These are phyloP conservation scores for Postia placenta DNA, from an alignment of 768 basidiomycete genomes.

Conservation along the genomic window DNA sequence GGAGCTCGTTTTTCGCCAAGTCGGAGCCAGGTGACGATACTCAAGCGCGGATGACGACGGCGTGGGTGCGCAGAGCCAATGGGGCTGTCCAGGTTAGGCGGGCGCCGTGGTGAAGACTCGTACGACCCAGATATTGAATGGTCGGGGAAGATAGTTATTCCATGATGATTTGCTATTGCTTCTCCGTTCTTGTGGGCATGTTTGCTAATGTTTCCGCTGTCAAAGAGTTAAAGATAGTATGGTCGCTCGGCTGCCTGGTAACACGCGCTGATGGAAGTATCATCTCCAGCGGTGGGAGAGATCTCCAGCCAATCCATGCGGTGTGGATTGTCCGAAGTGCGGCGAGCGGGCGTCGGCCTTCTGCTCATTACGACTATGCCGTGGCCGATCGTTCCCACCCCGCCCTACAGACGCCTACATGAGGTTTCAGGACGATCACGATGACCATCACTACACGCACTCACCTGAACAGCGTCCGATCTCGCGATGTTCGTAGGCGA, in stretches of 20 bases:
- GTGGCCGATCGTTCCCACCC: too few species aligned
- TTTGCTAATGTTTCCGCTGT: not conserved
- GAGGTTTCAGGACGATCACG: too few species aligned
- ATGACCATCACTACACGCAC: too few species aligned
- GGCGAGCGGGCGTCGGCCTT: too few species aligned
- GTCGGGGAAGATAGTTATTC: not conserved
- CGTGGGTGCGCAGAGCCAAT: constrained; percentile 34
- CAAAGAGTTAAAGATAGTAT: not conserved
- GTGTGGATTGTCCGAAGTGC: too few species aligned
- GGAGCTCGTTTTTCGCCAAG: constrained; percentile 44
- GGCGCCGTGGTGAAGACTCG: constrained; percentile 37
- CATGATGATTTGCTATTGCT: not conserved
- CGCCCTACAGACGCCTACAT: too few species aligned
- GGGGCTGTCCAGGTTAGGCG: constrained; percentile 39
- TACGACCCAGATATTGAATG: not conserved
- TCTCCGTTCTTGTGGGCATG: not conserved
- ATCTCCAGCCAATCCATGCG: too few species aligned
- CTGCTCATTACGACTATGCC: too few species aligned
- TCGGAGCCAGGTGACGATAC: constrained; percentile 8
- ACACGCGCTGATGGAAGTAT: not conserved
- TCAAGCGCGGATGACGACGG: constrained; percentile 26
- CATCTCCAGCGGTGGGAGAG: too few species aligned
- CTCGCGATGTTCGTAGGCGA: too few species aligned
- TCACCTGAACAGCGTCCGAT: too few species aligned
- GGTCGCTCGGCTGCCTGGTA: not conserved